Conservation (phyloP, 202 grass and related monocot genomes). For the Cymbopogon flexuosus region DNA sequence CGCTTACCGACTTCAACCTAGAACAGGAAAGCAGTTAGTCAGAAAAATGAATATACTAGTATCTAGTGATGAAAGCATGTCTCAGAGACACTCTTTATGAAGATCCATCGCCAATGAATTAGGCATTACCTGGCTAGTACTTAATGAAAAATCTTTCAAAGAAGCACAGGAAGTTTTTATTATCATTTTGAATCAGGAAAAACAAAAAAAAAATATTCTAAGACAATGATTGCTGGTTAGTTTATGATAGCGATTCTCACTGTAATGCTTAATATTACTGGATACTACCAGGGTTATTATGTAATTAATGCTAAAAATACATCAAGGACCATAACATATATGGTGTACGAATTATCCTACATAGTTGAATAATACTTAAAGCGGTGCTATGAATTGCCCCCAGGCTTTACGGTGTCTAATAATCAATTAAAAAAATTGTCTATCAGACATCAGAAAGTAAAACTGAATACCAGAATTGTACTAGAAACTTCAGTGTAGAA, state of each 20-base stretch:
- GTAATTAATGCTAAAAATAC: not conserved
- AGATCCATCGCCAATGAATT: not conserved
- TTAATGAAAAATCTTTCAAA: not conserved
- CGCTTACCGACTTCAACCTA: conserved; percentile 45
- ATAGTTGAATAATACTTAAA: too few species aligned
- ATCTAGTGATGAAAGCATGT: conserved; percentile 1
- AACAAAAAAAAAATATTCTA: not conserved
- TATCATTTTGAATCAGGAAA: not conserved
- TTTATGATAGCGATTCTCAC: not conserved
- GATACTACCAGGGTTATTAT: not conserved
- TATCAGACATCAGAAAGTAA: not conserved
- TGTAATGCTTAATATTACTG: not conserved
- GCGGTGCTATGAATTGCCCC: not conserved
- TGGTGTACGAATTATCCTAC: not conserved
- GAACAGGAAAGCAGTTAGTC: conserved; percentile 23
- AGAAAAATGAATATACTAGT: not conserved
- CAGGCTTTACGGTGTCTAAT: not conserved
- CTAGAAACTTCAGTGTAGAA: not conserved
- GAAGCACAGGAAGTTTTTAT: conserved; percentile 1
- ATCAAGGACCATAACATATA: conserved; percentile 13
- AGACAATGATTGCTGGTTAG: not conserved
- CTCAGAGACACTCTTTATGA: not conserved
- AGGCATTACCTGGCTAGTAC: not conserved
- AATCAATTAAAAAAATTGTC: not conserved
- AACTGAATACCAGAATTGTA: not conserved